These are phyloP conservation scores for Candida alai DNA, from an alignment of 805 yeast genomes.

Conservation along the genomic window DNA sequence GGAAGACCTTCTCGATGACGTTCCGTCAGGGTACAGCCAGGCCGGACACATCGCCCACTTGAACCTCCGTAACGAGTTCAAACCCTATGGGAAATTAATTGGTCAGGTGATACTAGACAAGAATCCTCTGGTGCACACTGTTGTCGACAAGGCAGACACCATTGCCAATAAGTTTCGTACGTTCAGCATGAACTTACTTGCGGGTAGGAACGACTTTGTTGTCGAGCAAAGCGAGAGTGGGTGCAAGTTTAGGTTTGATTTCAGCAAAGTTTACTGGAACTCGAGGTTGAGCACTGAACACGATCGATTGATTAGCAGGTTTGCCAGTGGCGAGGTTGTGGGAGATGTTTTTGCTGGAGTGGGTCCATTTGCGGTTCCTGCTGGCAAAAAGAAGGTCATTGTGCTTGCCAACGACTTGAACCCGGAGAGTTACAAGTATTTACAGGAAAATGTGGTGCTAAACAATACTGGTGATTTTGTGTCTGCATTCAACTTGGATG, in stretches of 20 bases:
- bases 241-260: conserved; percentile 83
- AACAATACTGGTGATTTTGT: conserved; percentile 66
- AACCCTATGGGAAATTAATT: conserved; percentile 74
- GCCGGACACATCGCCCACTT: conserved; percentile 97
- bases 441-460: conserved; percentile 55
- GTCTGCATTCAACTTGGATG: conserved; percentile 69
- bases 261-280: conserved; percentile 95
- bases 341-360: conserved; percentile 98
- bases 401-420: conserved; percentile 92
- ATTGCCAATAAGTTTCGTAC: conserved; percentile 89
- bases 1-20: conserved; percentile 57
- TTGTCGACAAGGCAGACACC: conserved; percentile 85
- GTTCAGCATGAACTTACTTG: conserved; percentile 88
- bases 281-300: conserved; percentile 93
- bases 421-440: conserved; percentile 75
- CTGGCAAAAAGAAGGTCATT: conserved; percentile 76
- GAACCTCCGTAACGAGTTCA: conserved; percentile 77
- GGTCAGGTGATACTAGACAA: conserved; percentile 91
- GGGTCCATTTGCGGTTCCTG: conserved; percentile 97
- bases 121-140: conserved; percentile 75
- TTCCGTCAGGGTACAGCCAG: conserved; percentile 86
- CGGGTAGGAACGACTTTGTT: conserved; percentile 71
- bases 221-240: conserved; percentile 88
- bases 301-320: conserved; percentile 64
- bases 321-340: conserved; percentile 66